Percentiles rank a stretch among this genome's conserved stretches.
These are phyloP conservation scores for Nadsonia commutata DNA, from an alignment of 1,139 yeast species.

Conservation along the genomic window DNA sequence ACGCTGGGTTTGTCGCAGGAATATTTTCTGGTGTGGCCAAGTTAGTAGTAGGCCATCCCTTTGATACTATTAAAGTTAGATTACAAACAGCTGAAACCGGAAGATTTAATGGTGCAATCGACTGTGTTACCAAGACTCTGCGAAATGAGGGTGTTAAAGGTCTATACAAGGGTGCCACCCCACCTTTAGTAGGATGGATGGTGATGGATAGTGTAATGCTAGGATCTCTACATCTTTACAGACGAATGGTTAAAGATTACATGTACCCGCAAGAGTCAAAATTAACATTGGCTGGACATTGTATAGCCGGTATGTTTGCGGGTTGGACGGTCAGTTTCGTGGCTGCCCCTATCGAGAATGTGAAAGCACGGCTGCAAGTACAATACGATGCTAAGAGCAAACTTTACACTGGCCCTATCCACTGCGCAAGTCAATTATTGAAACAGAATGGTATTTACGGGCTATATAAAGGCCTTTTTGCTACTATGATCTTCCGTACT, in stretches of 20 bases:
- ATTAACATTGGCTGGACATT: constrained; percentile 61
- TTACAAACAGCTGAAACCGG: constrained; percentile 67
- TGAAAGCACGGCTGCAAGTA: constrained; percentile 77
- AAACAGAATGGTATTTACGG: constrained; percentile 61
- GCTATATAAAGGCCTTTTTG: constrained; percentile 63
- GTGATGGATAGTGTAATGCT: constrained; percentile 76
- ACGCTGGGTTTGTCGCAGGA: constrained; percentile 55
- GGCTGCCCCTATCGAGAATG: constrained; percentile 86
- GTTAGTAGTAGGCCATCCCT: constrained; percentile 86
- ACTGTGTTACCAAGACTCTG: constrained; percentile 60
- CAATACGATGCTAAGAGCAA: constrained; percentile 72
- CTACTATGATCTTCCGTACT: constrained; percentile 78
- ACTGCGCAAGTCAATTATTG: constrained; percentile 38
- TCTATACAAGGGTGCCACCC: constrained; percentile 78
- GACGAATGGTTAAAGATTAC: constrained; percentile 49
- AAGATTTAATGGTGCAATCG: constrained; percentile 66
- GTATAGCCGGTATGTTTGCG: constrained; percentile 59
- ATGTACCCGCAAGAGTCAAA: constrained; percentile 41
- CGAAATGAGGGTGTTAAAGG: constrained; percentile 63
- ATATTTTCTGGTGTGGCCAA: constrained; percentile 76
- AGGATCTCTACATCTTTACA: constrained; percentile 69
- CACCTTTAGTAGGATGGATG: constrained; percentile 88
- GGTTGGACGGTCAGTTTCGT: constrained; percentile 88
- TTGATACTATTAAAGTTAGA: constrained; percentile 80
- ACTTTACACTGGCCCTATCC: constrained; percentile 63